Percentiles rank a stretch among this genome's conserved stretches.
phyloP scores from a whole-genome alignment of 2,329 filamentous ascomycete species.

The Xylaria sp. region DNA sequence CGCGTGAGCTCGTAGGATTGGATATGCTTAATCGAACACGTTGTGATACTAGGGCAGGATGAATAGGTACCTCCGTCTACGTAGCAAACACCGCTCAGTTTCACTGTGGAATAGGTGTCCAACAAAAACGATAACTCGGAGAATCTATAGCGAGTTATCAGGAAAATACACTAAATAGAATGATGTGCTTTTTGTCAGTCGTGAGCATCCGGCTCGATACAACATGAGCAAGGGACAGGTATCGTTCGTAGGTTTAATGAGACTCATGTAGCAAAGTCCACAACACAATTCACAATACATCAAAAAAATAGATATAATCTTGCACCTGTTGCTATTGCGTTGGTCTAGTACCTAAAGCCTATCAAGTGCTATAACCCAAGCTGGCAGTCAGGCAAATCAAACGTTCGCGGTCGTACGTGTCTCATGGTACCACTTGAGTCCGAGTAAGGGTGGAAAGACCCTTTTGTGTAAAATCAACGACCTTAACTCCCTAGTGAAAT shows the following conservation, averaged over 20 bases:
- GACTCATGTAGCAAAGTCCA: neutral
- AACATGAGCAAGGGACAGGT: no score
- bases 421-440: slow-evolving; percentile 20
- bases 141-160: no score
- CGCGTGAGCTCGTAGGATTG: neutral
- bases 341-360: slow-evolving; percentile 22
- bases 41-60: neutral
- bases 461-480: slow-evolving; percentile 24
- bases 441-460: slow-evolving; percentile 15
- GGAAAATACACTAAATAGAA: no score
- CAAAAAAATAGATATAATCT: neutral
- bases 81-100: no score
- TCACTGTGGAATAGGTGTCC: no score
- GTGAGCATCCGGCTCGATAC: neutral
- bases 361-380: slow-evolving; percentile 20
- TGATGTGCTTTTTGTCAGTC: neutral
- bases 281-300: neutral
- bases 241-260: no score
- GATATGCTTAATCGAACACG: neutral
- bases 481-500: slow-evolving; percentile 29
- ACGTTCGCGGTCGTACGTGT: slow-evolving; percentile 23
- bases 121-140: no score
- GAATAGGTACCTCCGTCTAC: no score
- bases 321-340: slow-evolving; percentile 13
- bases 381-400: slow-evolving; percentile 16